Percentiles rank a stretch among this genome's conserved stretches.
Conservation (phyloP, 2,329 filamentous ascomycete genomes). For the Aspergillus sp. region DNA sequence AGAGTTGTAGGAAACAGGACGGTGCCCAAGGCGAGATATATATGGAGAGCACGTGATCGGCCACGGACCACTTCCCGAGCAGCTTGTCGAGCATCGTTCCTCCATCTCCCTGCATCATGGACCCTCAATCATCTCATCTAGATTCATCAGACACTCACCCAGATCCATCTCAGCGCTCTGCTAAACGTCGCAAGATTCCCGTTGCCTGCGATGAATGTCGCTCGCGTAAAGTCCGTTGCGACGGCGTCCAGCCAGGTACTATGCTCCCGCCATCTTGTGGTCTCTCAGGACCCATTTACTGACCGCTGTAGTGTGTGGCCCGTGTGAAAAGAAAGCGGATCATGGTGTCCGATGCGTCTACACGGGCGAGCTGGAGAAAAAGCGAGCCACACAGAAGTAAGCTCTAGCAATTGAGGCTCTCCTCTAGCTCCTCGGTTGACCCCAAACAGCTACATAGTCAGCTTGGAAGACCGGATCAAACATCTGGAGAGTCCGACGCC, state of each 20-base stretch:
- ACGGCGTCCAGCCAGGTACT: constrained; percentile 26
- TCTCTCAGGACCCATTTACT: constrained; percentile 6
- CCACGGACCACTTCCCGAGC: too few species aligned
- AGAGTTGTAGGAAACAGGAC: too few species aligned
- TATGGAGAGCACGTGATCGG: too few species aligned
- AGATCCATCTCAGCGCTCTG: neutral
- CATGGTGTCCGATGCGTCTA: constrained; percentile 15
- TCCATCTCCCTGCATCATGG: neutral
- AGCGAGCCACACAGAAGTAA: constrained; percentile 15
- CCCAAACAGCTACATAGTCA: constrained; percentile 19
- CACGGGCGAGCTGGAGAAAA: constrained; percentile 20
- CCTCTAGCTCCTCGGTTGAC: too few species aligned
- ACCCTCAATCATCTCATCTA: neutral
- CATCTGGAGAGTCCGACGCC: constrained; percentile 13
- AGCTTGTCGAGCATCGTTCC: too few species aligned
- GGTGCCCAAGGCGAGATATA: too few species aligned
- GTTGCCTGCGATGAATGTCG: constrained; percentile 38
- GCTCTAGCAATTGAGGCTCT: too few species aligned
- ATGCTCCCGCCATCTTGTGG: constrained; percentile 6
- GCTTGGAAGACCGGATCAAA: constrained; percentile 18
- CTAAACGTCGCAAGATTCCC: constrained; percentile 37
- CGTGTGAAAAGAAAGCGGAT: constrained; percentile 16
- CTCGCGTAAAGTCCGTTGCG: constrained; percentile 35
- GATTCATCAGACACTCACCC: neutral
- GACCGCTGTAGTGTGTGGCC: constrained; percentile 18